Evolutionary conservation across 179 eudicot genomes (phyloP).

Genomic region (Patellifolia procumbens): DNA sequence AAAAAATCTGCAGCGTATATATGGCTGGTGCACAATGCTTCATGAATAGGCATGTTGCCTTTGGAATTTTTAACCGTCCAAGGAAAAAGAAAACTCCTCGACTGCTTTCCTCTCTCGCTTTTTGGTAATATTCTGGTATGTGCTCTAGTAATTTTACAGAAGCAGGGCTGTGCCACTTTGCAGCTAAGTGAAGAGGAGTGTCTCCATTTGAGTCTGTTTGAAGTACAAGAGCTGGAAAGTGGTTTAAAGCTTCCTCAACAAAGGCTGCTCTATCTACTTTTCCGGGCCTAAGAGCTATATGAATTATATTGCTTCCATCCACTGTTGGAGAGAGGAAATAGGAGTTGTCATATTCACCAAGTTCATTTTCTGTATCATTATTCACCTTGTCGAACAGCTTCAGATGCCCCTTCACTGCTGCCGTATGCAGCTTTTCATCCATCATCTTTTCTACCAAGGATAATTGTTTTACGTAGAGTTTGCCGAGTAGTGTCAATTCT

Average conservation of each 20-base stretch:
- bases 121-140: neutral
- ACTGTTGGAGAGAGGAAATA: slow-evolving; percentile 4
- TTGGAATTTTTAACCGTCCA: neutral
- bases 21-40: neutral
- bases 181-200: slow-evolving; percentile 18
- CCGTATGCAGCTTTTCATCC: neutral
- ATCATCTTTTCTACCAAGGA: neutral
- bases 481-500: neutral
- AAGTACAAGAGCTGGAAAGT: neutral
- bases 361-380: neutral
- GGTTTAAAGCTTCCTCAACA: slow-evolving; percentile 6
- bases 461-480: neutral
- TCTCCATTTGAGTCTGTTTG: slow-evolving; percentile 3
- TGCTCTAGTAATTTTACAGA: neutral
- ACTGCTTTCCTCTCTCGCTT: neutral
- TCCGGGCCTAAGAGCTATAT: slow-evolving; percentile 7
- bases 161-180: neutral
- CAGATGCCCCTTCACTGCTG: neutral
- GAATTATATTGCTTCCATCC: slow-evolving; percentile 17
- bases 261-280: neutral
- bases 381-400: neutral
- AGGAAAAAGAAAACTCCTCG: neutral
- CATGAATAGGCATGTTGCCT: slow-evolving; percentile 2
- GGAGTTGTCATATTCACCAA: neutral
- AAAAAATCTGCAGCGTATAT: neutral